Conservation (phyloP, 768 basidiomycete species). For the Leccinum rimulosum region DNA sequence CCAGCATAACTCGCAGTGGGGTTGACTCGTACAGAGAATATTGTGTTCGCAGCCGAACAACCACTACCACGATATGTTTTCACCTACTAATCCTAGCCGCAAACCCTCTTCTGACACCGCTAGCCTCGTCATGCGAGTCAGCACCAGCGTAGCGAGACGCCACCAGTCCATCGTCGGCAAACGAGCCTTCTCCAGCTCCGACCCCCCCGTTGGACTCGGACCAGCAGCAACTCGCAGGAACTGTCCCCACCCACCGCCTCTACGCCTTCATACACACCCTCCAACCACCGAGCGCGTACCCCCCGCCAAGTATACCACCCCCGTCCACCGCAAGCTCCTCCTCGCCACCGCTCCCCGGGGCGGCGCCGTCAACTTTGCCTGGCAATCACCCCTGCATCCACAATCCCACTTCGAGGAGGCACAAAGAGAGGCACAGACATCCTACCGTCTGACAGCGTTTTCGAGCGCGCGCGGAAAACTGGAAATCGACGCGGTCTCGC, state of each 20-base stretch:
- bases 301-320: slow-evolving; percentile 45
- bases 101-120: too few species aligned
- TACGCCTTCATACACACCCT: slow-evolving; percentile 56
- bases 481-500: slow-evolving; percentile 47
- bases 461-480: slow-evolving; percentile 45
- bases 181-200: background rate
- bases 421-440: slow-evolving; percentile 14
- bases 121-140: background rate
- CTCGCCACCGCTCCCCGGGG: slow-evolving; percentile 45
- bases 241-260: slow-evolving; percentile 48
- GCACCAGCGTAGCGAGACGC: background rate
- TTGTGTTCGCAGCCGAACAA: too few species aligned
- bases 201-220: slow-evolving; percentile 1
- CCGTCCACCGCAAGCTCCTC: slow-evolving; percentile 50
- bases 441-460: slow-evolving; percentile 50
- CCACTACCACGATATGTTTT: too few species aligned
- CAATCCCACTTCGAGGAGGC: background rate
- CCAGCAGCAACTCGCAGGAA: slow-evolving; percentile 42
- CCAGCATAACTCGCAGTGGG: too few species aligned
- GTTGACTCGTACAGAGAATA: too few species aligned
- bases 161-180: background rate
- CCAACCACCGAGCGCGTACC: slow-evolving; percentile 47
- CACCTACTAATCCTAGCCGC: too few species aligned
- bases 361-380: slow-evolving; percentile 61
- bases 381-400: slow-evolving; percentile 26